Conservation (phyloP, 768 basidiomycete species). For the Xerocomus potaroensis region DNA sequence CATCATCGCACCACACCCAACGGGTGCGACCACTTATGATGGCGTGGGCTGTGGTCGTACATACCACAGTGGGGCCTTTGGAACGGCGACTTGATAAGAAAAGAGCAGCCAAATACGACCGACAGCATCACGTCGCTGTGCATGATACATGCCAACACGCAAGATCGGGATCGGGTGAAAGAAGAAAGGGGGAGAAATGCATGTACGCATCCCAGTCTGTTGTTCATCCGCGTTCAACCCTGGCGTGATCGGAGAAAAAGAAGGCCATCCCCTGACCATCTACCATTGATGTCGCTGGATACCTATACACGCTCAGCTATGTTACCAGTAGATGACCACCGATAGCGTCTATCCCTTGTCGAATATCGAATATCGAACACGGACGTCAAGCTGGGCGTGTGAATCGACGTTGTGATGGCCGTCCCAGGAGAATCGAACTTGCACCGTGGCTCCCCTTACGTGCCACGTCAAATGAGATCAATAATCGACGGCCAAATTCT, state of each 20-base stretch:
- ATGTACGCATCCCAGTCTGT: background rate
- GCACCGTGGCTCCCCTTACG: too few species aligned
- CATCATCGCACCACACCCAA: background rate
- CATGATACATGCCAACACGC: background rate
- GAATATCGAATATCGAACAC: too few species aligned
- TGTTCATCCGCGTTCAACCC: too few species aligned
- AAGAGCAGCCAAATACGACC: background rate
- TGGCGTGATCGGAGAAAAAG: background rate
- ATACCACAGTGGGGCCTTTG: background rate
- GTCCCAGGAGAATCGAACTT: too few species aligned
- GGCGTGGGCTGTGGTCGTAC: background rate
- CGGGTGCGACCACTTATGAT: background rate
- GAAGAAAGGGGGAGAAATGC: background rate
- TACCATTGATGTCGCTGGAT: too few species aligned
- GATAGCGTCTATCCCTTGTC: too few species aligned
- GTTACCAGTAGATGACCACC: too few species aligned
- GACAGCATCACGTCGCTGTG: background rate
- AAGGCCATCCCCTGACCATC: too few species aligned
- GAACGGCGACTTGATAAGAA: constrained; percentile 1
- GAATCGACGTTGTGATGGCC: too few species aligned
- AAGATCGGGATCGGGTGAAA: background rate
- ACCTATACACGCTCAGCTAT: too few species aligned
- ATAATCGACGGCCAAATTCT: constrained; percentile 43
- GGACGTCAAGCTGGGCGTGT: too few species aligned
- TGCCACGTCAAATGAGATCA: constrained; percentile 36